A percentile compares a stretch with the other conserved stretches of the same genome.
phyloP scores from a whole-genome alignment of 805 yeast genomes.

The Saccharomycopsis fibuligera region DNA sequence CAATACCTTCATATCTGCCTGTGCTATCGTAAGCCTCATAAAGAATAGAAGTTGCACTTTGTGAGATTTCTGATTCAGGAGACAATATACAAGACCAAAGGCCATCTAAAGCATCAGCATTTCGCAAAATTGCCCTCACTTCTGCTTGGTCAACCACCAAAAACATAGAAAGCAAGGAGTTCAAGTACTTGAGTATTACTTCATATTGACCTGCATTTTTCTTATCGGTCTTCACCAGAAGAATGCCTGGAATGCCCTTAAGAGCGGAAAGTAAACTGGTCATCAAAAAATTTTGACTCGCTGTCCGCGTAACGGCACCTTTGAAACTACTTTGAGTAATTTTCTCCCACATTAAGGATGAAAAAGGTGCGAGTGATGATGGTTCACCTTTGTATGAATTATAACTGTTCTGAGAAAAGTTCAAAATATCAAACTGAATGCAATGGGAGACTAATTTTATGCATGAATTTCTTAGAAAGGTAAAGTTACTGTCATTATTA shows the following conservation, averaged over 20 bases:
- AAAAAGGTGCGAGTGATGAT: constrained; percentile 28
- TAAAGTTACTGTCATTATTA: constrained; percentile 1
- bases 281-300: constrained; percentile 15
- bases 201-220: constrained; percentile 23
- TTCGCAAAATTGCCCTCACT: constrained; percentile 34
- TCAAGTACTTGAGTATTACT: constrained; percentile 28
- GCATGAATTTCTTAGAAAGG: constrained; percentile 9
- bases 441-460: constrained; percentile 32
- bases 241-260: constrained; percentile 28
- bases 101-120: constrained; percentile 45
- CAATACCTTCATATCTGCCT: constrained; percentile 75
- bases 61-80: constrained; percentile 50
- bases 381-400: constrained; percentile 29
- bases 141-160: constrained; percentile 34
- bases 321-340: constrained; percentile 22
- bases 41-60: constrained; percentile 62
- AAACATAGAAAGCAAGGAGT: constrained; percentile 33
- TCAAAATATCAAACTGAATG: constrained; percentile 41
- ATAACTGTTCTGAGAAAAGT: constrained; percentile 36
- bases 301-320: not conserved
- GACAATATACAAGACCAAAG: constrained; percentile 73
- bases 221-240: constrained; percentile 21
- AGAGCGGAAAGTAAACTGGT: constrained; percentile 24
- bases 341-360: constrained; percentile 27
- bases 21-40: constrained; percentile 74